Base-by-base conservation (phyloP, 1,284 basidiomycete genomes). In the Ustilago nuda region DNA sequence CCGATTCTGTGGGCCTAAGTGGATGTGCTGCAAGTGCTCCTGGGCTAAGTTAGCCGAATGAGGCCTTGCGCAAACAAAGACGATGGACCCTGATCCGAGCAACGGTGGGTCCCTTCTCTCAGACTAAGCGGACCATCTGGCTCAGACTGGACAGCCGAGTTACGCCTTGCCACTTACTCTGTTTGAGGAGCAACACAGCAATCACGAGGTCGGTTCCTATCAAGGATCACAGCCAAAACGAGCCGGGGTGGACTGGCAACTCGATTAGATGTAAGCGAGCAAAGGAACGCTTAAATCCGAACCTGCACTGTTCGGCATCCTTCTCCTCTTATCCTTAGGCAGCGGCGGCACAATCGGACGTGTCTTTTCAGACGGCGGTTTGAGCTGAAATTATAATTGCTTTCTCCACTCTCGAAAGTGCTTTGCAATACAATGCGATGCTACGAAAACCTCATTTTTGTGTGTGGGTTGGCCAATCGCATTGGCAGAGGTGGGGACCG, bases 191-290 rank as follows among this genome's bases (percentile, higher is more conserved):
- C 9, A 48, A 36, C 56, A 36, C 56, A 35, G 13, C 43, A 45
- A 59, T 59, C 19, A 48, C 36, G 57, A 39, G 53, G 1, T 19
- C 36, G 13, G 30, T 53, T 30, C 6, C 51, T 53, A 36, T 35
- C 51, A 32, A 32, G 48, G 13, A 17, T 50, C 30, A 53, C 27
- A 35, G 33, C 30, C 52, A 56, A 27, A 55, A 23, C 3, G 23
- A 61, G 51, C 48, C n/a, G 37, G 39, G 17, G 23, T 11, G 37
- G 56, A 17, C 36, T 11, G 19, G 19, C 32, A 52, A 56, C 65
- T 72, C 65, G 64, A 57, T 48, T 67, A 72, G 30, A 9, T 51
- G 30, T 56, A 63, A 72, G 70, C 63, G 63, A 72, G 64, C 64
- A 48, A 45, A 63, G 65, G 65, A 67, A 64, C 64, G 48, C 53